Evolutionary conservation across 768 basidiomycete species (phyloP).

Genomic region (Pulveroboletus ravenelii): DNA sequence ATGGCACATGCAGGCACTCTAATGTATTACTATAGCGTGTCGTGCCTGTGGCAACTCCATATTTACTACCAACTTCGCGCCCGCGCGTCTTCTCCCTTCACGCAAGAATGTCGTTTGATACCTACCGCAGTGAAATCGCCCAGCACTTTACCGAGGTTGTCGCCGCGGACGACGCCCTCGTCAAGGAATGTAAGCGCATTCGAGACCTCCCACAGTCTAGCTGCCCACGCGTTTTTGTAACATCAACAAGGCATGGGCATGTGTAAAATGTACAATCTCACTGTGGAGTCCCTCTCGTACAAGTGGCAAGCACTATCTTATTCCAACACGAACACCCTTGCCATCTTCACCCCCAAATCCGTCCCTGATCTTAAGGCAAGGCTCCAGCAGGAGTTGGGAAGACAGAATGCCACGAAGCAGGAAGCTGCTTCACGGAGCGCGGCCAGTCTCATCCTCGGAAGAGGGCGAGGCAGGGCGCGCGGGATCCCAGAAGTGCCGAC

Average conservation of each 20-base stretch:
- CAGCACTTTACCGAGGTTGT: slow-evolving; percentile 26
- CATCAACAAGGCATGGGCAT: slow-evolving; percentile 49
- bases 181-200: slow-evolving; percentile 47
- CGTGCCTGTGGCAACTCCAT: slow-evolving; percentile 13
- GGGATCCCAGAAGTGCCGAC: not conserved
- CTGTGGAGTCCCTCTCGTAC: slow-evolving; percentile 50
- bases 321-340: slow-evolving; percentile 28
- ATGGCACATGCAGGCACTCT: slow-evolving; percentile 14
- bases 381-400: slow-evolving; percentile 40
- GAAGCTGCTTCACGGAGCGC: slow-evolving; percentile 25
- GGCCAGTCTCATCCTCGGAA: slow-evolving; percentile 6
- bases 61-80: slow-evolving; percentile 1
- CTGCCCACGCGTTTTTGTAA: slow-evolving; percentile 11
- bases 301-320: slow-evolving; percentile 61
- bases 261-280: slow-evolving; percentile 57
- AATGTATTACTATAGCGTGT: slow-evolving; percentile 14
- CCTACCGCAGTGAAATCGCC: slow-evolving; percentile 19
- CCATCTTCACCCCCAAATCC: slow-evolving; percentile 45
- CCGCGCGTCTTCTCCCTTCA: not conserved
- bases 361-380: slow-evolving; percentile 40
- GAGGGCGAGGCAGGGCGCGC: slow-evolving; percentile 8
- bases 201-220: not conserved
- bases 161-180: slow-evolving; percentile 39
- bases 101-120: slow-evolving; percentile 16
- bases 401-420: slow-evolving; percentile 30